Percentiles rank a stretch among this genome's conserved stretches.
Conservation (phyloP, 805 yeast genomes). For the Cyberlindnera japonica region DNA sequence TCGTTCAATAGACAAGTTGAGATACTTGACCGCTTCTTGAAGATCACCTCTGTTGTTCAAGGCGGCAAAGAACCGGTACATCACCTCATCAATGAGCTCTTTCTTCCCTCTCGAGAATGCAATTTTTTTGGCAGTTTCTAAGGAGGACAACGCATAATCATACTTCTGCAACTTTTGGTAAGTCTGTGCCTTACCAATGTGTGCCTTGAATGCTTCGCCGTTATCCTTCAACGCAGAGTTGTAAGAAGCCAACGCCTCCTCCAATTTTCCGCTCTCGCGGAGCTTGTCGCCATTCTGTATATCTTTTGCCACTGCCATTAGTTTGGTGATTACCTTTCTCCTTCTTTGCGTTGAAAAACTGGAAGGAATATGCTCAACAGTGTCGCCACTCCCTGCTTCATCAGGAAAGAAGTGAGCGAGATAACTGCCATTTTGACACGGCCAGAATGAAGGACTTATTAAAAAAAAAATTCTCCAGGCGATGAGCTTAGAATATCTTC, state of each 20-base stretch:
- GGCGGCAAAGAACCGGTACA: slow-evolving; percentile 41
- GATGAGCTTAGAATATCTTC: background rate
- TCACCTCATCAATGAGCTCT: slow-evolving; percentile 40
- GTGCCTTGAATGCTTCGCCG: slow-evolving; percentile 43
- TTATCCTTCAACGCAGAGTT: slow-evolving; percentile 38
- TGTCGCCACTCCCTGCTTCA: no score
- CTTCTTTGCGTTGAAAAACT: background rate
- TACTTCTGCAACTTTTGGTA: slow-evolving; percentile 39
- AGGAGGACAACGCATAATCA: slow-evolving; percentile 40
- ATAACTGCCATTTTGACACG: background rate
- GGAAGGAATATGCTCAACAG: no score
- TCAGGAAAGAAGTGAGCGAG: no score
- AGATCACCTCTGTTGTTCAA: slow-evolving; percentile 38
- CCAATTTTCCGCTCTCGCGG: slow-evolving; percentile 39
- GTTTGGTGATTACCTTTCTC: background rate
- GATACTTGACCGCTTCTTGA: slow-evolving; percentile 37
- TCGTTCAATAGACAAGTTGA: slow-evolving; percentile 38
- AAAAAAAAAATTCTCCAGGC: slow-evolving; percentile 1
- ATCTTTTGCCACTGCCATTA: slow-evolving; percentile 8
- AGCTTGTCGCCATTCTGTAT: slow-evolving; percentile 21
- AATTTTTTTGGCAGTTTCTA: slow-evolving; percentile 39
- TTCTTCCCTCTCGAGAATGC: slow-evolving; percentile 43
- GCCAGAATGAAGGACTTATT: background rate
- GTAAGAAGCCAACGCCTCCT: slow-evolving; percentile 38
- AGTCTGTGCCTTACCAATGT: slow-evolving; percentile 42